phyloP scores from a whole-genome alignment of 129 eudicot species.

The Lonicera japonica region DNA sequence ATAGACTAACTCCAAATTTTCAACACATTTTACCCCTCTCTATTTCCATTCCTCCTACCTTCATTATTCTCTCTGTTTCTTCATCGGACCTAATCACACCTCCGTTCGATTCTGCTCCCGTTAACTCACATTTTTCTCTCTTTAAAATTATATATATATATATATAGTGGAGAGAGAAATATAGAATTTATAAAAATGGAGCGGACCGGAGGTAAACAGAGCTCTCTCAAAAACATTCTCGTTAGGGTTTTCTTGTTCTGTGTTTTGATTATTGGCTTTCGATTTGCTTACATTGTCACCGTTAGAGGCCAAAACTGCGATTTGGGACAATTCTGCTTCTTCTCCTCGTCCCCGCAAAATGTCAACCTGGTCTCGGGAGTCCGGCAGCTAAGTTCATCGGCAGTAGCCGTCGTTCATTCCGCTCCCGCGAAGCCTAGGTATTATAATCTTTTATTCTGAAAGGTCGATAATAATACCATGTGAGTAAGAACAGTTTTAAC shows the following conservation, averaged over 20 bases:
- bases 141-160: not conserved
- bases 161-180: not conserved
- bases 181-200: constrained; percentile 31
- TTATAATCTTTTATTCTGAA: too few species aligned
- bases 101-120: constrained; percentile 96
- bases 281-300: constrained; percentile 74
- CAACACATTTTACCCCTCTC: constrained; percentile 29
- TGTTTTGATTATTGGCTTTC: constrained; percentile 45
- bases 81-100: constrained; percentile 92
- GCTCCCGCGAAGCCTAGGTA: constrained; percentile 32
- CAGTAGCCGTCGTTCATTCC: constrained; percentile 14
- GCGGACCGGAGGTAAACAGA: constrained; percentile 34
- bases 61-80: constrained; percentile 21
- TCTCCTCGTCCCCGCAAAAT: constrained; percentile 22
- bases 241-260: constrained; percentile 47
- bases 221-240: constrained; percentile 48
- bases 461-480: too few species aligned
- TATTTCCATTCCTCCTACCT: constrained; percentile 15
- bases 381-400: constrained; percentile 24
- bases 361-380: constrained; percentile 26
- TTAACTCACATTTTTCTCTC: constrained; percentile 13
- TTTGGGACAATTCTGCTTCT: too few species aligned
- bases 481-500: too few species aligned
- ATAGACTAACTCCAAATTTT: not conserved
- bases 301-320: constrained; percentile 70